These are phyloP conservation scores for Aspergillus latus DNA, from an alignment of 2,329 filamentous ascomycete species.

Conservation along the genomic window DNA sequence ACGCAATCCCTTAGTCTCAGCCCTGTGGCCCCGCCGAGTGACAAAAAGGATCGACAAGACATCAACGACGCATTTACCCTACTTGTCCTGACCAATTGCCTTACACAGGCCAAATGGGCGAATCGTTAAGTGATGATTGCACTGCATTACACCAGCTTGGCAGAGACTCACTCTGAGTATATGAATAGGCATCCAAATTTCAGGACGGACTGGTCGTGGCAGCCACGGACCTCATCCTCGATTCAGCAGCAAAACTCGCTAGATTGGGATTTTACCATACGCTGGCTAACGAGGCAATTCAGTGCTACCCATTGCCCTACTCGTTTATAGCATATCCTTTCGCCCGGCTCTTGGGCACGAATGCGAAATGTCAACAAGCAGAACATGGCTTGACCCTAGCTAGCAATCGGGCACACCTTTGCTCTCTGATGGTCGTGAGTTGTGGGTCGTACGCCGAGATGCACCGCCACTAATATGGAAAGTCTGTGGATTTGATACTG, in stretches of 20 bases:
- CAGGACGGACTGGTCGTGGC: neutral
- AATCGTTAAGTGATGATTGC: neutral
- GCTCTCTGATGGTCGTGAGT: neutral
- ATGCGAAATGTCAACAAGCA: neutral
- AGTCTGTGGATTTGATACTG: neutral
- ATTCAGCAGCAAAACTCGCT: neutral
- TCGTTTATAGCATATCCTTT: no score
- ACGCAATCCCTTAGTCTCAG: neutral
- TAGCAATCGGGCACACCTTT: neutral
- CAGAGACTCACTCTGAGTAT: neutral
- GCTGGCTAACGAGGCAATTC: neutral
- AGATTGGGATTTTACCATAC: no score
- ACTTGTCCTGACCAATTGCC: neutral
- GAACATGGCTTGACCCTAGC: neutral
- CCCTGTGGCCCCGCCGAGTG: constrained; percentile 11
- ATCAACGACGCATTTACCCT: neutral
- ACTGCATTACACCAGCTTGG: neutral
- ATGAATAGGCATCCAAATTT: constrained; percentile 7
- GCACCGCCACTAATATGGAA: constrained; percentile 3
- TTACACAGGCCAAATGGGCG: neutral
- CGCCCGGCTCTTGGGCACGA: neutral
- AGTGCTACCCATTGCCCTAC: no score
- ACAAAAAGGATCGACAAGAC: constrained; percentile 8
- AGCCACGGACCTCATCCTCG: neutral
- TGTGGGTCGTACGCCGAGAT: neutral